Conservation (phyloP, 2,329 filamentous ascomycete genomes). For the Penicillium decumbens region DNA sequence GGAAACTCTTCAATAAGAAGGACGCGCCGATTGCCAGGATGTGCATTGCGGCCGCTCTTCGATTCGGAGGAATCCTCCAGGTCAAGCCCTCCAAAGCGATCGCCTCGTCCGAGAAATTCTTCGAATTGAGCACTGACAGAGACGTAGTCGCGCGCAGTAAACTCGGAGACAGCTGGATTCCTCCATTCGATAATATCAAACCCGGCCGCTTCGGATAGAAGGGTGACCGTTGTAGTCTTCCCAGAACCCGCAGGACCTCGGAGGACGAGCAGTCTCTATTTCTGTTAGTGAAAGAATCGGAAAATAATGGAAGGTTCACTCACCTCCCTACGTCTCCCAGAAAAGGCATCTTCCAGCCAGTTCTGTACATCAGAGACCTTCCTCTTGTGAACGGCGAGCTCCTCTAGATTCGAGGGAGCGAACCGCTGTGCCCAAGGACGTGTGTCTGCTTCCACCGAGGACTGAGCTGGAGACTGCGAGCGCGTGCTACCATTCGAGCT, state of each 20-base stretch:
- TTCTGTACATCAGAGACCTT: constrained; percentile 81
- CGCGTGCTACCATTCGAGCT: neutral
- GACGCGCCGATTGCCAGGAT: constrained; percentile 45
- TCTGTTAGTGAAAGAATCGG: constrained; percentile 15
- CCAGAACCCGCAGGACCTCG: constrained; percentile 88
- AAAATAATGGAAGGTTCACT: constrained; percentile 11
- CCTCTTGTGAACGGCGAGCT: constrained; percentile 89
- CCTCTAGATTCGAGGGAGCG: constrained; percentile 67
- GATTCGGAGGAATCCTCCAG: constrained; percentile 23
- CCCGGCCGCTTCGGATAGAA: constrained; percentile 72
- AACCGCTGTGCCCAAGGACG: constrained; percentile 87
- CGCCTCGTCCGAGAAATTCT: constrained; percentile 79
- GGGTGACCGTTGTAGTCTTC: constrained; percentile 80
- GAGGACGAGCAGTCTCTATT: constrained; percentile 71
- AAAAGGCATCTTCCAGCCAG: constrained; percentile 74
- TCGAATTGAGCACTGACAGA: constrained; percentile 80
- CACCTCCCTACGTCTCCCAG: constrained; percentile 48
- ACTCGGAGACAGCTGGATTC: constrained; percentile 66
- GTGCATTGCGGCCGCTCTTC: constrained; percentile 1
- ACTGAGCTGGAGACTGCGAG: constrained; percentile 10
- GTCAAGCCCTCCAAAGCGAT: constrained; percentile 71
- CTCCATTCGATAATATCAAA: constrained; percentile 84
- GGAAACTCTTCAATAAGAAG: constrained; percentile 80
- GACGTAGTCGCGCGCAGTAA: constrained; percentile 57
- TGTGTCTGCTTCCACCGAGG: constrained; percentile 42